These are phyloP conservation scores for Verticillium klebahnii DNA, from an alignment of 2,329 filamentous ascomycete species.

Conservation along the genomic window DNA sequence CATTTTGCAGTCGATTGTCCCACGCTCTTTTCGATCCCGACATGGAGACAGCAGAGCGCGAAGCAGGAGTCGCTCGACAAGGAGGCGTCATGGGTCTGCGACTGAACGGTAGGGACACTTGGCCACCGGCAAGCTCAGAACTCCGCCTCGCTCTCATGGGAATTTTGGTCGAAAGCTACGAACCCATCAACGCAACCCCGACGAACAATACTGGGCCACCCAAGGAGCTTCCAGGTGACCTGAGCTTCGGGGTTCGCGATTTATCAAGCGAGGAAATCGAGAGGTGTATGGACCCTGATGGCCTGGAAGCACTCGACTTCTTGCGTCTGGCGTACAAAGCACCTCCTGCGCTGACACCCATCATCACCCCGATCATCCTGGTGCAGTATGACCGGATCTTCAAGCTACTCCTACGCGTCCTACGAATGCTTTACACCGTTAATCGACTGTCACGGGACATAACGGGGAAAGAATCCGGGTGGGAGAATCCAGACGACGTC, in stretches of 20 bases:
- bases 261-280: conserved; percentile 74
- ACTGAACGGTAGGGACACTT: conserved; percentile 73
- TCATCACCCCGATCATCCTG: conserved; percentile 68
- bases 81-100: conserved; percentile 77
- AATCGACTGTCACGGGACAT: conserved; percentile 60
- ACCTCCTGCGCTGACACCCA: conserved; percentile 62
- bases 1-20: conserved; percentile 75
- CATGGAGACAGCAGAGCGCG: conserved; percentile 71
- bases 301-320: conserved; percentile 88
- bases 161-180: conserved; percentile 72
- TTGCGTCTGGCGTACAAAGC: conserved; percentile 80
- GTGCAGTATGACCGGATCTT: conserved; percentile 84
- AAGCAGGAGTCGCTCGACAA: conserved; percentile 61
- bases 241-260: conserved; percentile 82
- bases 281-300: conserved; percentile 75
- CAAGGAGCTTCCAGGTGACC: conserved; percentile 56
- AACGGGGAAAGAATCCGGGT: conserved; percentile 30
- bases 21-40: conserved; percentile 83
- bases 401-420: conserved; percentile 68
- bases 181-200: conserved; percentile 16
- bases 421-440: conserved; percentile 75
- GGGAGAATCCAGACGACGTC: conserved; percentile 29
- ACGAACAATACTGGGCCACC: conserved; percentile 16
- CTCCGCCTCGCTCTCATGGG: conserved; percentile 86
- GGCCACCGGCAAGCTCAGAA: conserved; percentile 93